Evolutionary conservation across 192 early-diverging fungal species (phyloP), one percentile per base, ranked within the genome.

Genomic region (Coemansia sp.): DNA sequence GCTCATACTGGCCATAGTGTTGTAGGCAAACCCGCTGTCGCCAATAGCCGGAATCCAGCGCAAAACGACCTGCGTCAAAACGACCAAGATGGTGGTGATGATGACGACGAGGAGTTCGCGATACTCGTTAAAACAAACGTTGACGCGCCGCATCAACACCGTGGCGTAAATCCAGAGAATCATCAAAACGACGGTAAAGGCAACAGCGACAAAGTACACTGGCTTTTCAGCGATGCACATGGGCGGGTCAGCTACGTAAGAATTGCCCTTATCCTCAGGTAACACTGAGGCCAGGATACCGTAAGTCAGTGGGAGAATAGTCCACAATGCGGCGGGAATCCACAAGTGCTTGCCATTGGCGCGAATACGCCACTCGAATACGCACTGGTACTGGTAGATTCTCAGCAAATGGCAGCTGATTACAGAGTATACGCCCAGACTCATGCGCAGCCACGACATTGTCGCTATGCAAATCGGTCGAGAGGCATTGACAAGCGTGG

Each of bases 381-480:
- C 68, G 38, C 74, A 76, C 25, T 72, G 57, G 64, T 81, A 81
- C 61, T 81, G 73, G 70, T 76, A 81, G 60, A 73, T 76, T 14
- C 78, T 46, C 29, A 81, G 63, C 8, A 76, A 44, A 19, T 76
- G 74, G 32, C 73, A 76, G 29, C 53, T 42, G 0, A 81, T 64
- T 1, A 81, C 65, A 5, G 70, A 63, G 59, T 64, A 81, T 3
- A 76, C 41, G 29, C 78, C 78, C 17, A 81, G 53, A 15, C 66
- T 67, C 68, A 81, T 73, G 4, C 78, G 78, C 53, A 81, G 66
- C 78, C 78, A 81, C 15, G 78, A 75, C 73, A 73, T 73, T 11
- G 78, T 68, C 5, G 68, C 41, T 36, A 81, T 75, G 23, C 78
- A 81, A 2, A 65, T 67, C 12, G 67, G 11, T 11, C 74, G 74